Conservation (phyloP, 2,329 filamentous ascomycete genomes). For the Chrysoporthe austroafricana region DNA sequence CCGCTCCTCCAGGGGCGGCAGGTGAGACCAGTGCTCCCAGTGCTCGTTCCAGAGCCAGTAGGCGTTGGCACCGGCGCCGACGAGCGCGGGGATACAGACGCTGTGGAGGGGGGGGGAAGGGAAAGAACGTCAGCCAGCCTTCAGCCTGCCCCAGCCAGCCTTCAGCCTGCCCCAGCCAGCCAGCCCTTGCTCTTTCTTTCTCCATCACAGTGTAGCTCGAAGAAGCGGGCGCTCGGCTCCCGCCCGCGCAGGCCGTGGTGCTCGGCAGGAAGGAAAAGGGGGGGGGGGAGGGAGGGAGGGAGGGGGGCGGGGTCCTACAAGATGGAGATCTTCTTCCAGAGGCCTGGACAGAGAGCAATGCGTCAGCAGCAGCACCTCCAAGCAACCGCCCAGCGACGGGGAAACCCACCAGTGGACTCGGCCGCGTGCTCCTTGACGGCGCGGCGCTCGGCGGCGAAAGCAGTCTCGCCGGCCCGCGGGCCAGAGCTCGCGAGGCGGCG, state of each 20-base stretch:
- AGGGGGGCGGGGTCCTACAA: slow-evolving; percentile 68
- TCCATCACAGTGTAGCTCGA: not conserved
- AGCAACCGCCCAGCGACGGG: not conserved
- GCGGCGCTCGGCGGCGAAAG: slow-evolving; percentile 89
- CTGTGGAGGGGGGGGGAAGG: slow-evolving; percentile 49
- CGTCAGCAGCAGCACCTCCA: slow-evolving; percentile 38
- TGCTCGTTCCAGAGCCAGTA: slow-evolving; percentile 93
- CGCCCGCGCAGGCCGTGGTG: not conserved
- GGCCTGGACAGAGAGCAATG: slow-evolving; percentile 57
- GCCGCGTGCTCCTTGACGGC: slow-evolving; percentile 90
- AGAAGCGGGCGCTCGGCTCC: not conserved
- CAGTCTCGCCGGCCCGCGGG: slow-evolving; percentile 70
- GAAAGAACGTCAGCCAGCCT: slow-evolving; percentile 8
- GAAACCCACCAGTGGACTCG: slow-evolving; percentile 75
- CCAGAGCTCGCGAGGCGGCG: slow-evolving; percentile 70
- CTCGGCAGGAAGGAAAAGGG: no score
- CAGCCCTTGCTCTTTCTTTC: not conserved
- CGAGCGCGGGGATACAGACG: slow-evolving; percentile 72
- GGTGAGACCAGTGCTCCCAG: slow-evolving; percentile 92
- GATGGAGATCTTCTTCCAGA: slow-evolving; percentile 95
- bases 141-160: no score
- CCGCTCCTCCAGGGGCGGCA: slow-evolving; percentile 86
- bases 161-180: no score
- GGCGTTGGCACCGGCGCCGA: slow-evolving; percentile 77
- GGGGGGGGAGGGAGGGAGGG: no score